Evolutionary conservation across 164 flowering plant species (phyloP).

Genomic region (Chloranthus sessilifolius): DNA sequence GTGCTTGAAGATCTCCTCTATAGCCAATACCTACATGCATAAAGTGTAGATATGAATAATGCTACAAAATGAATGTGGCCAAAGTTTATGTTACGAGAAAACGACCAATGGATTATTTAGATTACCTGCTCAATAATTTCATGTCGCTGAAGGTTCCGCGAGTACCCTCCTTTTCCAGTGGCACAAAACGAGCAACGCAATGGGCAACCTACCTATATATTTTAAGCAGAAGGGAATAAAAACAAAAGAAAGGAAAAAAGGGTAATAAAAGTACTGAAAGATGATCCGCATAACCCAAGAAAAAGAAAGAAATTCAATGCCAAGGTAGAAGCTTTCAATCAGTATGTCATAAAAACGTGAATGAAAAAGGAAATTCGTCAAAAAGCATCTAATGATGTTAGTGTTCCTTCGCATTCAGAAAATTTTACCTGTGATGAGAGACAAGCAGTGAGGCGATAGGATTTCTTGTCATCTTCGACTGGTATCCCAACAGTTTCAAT

Average conservation of each 20-base stretch:
- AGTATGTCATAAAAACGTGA: not conserved
- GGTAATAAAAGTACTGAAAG: too few species aligned
- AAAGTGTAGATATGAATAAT: not conserved
- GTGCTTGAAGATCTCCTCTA: constrained; percentile 81
- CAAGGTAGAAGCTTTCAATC: not conserved
- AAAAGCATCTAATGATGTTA: not conserved
- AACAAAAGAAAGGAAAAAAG: not conserved
- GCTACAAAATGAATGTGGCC: too few species aligned
- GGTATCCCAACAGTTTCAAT: constrained; percentile 99
- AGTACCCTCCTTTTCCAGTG: constrained; percentile 97
- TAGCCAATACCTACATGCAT: constrained; percentile 70
- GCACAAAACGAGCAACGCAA: constrained; percentile 97
- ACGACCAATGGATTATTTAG: not conserved
- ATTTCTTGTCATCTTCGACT: constrained; percentile 72
- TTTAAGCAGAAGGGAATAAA: constrained; percentile 3
- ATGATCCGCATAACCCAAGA: not conserved
- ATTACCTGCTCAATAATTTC: constrained; percentile 98
- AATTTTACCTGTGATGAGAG: constrained; percentile 86
- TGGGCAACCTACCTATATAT: constrained; percentile 90
- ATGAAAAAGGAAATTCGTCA: not conserved
- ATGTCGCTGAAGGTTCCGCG: constrained; percentile 85
- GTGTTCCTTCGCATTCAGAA: too few species aligned
- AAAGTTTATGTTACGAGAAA: not conserved
- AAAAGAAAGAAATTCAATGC: not conserved
- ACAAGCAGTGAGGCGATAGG: constrained; percentile 87